These are phyloP conservation scores for Ophiostoma australiae DNA, from an alignment of 2,329 filamentous ascomycete species.

Conservation along the genomic window DNA sequence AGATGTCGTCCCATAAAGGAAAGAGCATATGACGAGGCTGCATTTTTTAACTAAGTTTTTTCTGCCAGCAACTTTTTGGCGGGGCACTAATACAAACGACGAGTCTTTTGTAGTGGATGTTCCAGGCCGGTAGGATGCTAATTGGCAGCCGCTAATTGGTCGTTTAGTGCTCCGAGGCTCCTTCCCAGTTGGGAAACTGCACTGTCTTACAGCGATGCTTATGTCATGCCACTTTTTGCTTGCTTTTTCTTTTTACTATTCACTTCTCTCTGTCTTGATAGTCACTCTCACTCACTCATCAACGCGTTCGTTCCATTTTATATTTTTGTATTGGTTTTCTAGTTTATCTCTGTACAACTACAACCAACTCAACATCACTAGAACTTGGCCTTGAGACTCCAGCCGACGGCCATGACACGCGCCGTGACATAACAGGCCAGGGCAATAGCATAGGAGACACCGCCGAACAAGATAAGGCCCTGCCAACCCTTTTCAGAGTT, in stretches of 20 bases:
- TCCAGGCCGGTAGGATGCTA: slow-evolving; percentile 14
- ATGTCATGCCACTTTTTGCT: slow-evolving; percentile 4
- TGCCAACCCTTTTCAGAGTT: slow-evolving; percentile 35
- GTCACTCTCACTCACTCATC: too few species aligned
- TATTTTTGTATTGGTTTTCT: not conserved
- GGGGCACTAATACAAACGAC: slow-evolving; percentile 15
- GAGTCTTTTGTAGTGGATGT: not conserved
- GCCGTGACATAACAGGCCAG: slow-evolving; percentile 35
- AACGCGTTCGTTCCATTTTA: not conserved
- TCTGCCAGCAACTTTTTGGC: slow-evolving; percentile 17
- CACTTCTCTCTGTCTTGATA: not conserved
- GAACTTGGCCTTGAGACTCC: slow-evolving; percentile 32
- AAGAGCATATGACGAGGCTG: slow-evolving; percentile 14
- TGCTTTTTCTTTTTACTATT: not conserved
- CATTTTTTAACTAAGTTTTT: slow-evolving; percentile 13
- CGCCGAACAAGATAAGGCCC: slow-evolving; percentile 39
- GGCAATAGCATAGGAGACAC: slow-evolving; percentile 35
- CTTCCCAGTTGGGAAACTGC: not conserved
- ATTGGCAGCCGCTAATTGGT: slow-evolving; percentile 21
- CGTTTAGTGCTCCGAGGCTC: not conserved
- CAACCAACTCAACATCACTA: slow-evolving; percentile 22
- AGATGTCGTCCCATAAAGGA: not conserved
- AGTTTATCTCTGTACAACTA: not conserved
- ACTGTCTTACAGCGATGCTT: slow-evolving; percentile 1
- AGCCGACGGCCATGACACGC: slow-evolving; percentile 38